Conservation (phyloP, 805 yeast genomes). For the Wickerhamomyces silvicola region DNA sequence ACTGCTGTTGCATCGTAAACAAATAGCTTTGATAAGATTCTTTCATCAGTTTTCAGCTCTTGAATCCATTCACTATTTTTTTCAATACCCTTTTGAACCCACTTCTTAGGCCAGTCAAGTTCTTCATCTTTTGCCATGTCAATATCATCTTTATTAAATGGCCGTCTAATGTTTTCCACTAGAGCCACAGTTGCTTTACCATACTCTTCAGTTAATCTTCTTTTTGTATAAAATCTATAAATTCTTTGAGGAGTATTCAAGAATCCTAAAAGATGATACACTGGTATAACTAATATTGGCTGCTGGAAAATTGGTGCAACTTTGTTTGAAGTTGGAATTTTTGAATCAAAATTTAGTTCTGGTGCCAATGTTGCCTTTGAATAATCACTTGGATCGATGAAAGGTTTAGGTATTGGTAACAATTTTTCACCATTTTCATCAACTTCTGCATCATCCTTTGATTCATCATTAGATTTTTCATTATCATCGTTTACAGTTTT, state of each 20-base stretch:
- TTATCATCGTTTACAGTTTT: constrained; percentile 1
- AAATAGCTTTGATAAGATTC: constrained; percentile 49
- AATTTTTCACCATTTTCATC: constrained; percentile 24
- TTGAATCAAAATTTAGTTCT: constrained; percentile 28
- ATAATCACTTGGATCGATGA: constrained; percentile 55
- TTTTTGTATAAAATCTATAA: constrained; percentile 68
- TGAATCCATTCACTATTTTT: constrained; percentile 85
- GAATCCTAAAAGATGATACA: constrained; percentile 78
- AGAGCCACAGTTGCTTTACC: constrained; percentile 48
- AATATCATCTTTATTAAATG: constrained; percentile 39
- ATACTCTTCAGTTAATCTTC: constrained; percentile 63
- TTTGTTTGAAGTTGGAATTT: constrained; percentile 24
- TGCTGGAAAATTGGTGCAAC: constrained; percentile 64
- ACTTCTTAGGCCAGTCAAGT: constrained; percentile 76
- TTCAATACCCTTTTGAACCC: constrained; percentile 74
- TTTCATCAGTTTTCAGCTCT: constrained; percentile 61
- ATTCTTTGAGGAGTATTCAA: constrained; percentile 68
- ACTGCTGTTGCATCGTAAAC: constrained; percentile 39
- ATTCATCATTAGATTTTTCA: constrained; percentile 1
- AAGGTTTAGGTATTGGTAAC: constrained; percentile 55
- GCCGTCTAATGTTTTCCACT: constrained; percentile 41
- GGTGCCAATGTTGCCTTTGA: constrained; percentile 43
- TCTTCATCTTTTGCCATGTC: constrained; percentile 55
- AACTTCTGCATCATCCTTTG: constrained; percentile 16
- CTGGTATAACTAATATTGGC: constrained; percentile 70